Base-by-base conservation (phyloP, 495 filamentous ascomycete species). In the Neurospora tetraspora region DNA sequence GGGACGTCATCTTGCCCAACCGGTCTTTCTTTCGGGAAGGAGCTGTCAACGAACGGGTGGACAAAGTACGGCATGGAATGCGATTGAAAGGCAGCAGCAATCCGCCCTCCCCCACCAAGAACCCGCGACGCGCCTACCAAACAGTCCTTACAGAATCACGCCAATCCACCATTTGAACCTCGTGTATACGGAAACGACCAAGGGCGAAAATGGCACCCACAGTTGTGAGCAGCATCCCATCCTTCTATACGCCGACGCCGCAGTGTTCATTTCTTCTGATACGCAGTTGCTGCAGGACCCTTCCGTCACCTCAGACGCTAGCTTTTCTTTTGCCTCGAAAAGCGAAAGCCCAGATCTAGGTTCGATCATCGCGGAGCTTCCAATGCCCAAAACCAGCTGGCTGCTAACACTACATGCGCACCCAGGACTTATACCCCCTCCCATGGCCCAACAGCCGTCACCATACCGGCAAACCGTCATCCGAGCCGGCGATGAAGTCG, bases 401-500 rank as follows among this genome's bases (percentile, higher is more conserved):
- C n/a, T 11, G n/a, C 73, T 79, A 69, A 75, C 73, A 34, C 39
- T 12, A 5, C 34, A 11, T 45, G 27, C 27, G 14, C 53, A 65
- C 31, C 12, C 47, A 75, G 73, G 61, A 61, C 61, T 65, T 65
- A 18, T 18, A 65, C 53, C 53, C 34, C 72, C 11, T 18, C 69
- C 36, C 65, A 75, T 6, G 75, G 78, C 23, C 73, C 77, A 53
- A 77, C 81, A 73, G 73, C 75, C 23, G 74, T 77, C 12, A 12
- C 76, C 78, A 8, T 79, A 80, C 45, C 76, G 76, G 68, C 72
- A 77, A 47, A 75, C 70, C 76, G 73, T 68, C 69, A 74, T 81
- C 70, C 74, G 74, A 47, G 80, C 80, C 39, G 78, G 80, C 40
- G 78, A 81, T 14, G 84, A 85, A 65, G 83, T 85, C 71, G 82